Conservation (phyloP, 371 early-diverging fungal genomes). For the Mycotypha africana region DNA sequence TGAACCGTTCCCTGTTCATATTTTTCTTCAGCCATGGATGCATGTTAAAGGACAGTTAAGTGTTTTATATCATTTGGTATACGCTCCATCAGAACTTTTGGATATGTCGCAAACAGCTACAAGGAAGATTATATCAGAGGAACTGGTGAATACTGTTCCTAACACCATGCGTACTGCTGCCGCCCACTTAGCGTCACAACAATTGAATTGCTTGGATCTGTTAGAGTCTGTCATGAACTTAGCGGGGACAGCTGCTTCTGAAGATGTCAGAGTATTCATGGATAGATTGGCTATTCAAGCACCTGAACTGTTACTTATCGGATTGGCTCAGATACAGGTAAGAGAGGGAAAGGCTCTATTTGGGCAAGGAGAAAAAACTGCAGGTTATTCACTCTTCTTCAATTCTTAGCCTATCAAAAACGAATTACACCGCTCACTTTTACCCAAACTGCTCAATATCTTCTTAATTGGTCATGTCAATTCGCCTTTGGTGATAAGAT, state of each 20-base stretch:
- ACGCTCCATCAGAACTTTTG: slow-evolving; percentile 49
- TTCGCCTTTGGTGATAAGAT: slow-evolving; percentile 65
- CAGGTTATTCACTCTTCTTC: too few species aligned
- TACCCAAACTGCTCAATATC: slow-evolving; percentile 59
- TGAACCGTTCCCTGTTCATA: slow-evolving; percentile 63
- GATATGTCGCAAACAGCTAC: slow-evolving; percentile 38
- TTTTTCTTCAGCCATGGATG: slow-evolving; percentile 71
- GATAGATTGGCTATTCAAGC: slow-evolving; percentile 61
- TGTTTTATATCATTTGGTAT: slow-evolving; percentile 57
- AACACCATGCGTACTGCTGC: slow-evolving; percentile 44
- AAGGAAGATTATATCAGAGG: slow-evolving; percentile 42
- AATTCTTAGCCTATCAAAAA: slow-evolving; percentile 58
- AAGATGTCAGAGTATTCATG: slow-evolving; percentile 60
- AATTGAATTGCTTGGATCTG: slow-evolving; percentile 73
- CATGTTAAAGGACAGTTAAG: slow-evolving; percentile 70
- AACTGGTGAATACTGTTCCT: slow-evolving; percentile 42
- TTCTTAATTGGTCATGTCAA: slow-evolving; percentile 74
- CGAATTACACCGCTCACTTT: slow-evolving; percentile 60
- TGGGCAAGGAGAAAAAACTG: not conserved
- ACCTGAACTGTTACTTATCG: slow-evolving; percentile 76
- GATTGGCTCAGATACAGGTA: slow-evolving; percentile 64
- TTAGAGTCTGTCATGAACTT: slow-evolving; percentile 59
- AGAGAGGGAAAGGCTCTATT: not conserved
- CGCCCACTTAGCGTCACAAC: slow-evolving; percentile 46
- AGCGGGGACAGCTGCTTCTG: slow-evolving; percentile 52